phyloP scores from a whole-genome alignment of 2,329 filamentous ascomycete species.

The Claviceps capensis region DNA sequence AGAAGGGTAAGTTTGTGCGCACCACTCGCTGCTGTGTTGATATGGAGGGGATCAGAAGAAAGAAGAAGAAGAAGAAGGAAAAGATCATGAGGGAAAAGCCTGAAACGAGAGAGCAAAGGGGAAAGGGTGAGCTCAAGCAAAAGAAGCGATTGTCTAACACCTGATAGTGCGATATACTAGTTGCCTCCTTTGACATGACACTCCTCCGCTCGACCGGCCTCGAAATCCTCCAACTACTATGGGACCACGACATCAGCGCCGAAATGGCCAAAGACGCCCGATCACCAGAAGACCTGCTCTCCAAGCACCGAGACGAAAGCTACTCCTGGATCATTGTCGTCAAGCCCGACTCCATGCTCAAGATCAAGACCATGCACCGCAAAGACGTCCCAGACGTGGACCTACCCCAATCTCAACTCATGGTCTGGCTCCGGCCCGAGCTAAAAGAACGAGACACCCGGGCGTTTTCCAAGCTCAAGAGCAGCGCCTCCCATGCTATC shows the following conservation, averaged over 20 bases:
- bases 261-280: constrained; percentile 73
- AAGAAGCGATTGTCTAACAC: not conserved
- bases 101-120: not conserved
- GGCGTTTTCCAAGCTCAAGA: constrained; percentile 32
- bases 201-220: constrained; percentile 65
- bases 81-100: constrained; percentile 16
- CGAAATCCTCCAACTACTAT: constrained; percentile 64
- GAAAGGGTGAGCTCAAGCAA: not conserved
- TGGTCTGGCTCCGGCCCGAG: constrained; percentile 70
- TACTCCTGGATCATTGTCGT: constrained; percentile 84
- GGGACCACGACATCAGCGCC: constrained; percentile 72
- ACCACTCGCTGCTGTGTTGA: no score
- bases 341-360: constrained; percentile 63
- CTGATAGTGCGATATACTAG: constrained; percentile 66
- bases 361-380: constrained; percentile 63
- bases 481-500: constrained; percentile 18
- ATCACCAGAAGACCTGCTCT: constrained; percentile 65
- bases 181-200: constrained; percentile 72
- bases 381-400: constrained; percentile 68
- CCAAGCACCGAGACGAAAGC: constrained; percentile 60
- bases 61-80: constrained; percentile 44
- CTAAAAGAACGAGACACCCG: constrained; percentile 64
- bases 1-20: constrained; percentile 39
- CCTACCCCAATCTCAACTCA: constrained; percentile 55
- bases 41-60: no score